phyloP scores from a whole-genome alignment of 106 monocot species.

The Dendrobium catenatum region DNA sequence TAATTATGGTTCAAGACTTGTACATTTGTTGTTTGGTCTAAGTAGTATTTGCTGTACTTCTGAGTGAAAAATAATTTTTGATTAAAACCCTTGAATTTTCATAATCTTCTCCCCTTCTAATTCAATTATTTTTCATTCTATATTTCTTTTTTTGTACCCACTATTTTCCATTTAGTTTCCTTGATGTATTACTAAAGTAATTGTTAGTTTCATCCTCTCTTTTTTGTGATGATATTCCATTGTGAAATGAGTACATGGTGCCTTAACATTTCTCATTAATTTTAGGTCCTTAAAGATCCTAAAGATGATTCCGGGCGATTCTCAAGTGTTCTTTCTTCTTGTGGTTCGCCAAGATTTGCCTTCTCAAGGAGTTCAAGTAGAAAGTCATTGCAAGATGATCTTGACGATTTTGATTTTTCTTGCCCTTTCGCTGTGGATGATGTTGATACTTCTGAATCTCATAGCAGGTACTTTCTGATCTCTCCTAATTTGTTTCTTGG shows the following conservation, averaged over 20 bases:
- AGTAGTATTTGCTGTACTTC: background rate
- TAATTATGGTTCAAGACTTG: no score
- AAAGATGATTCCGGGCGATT: conserved; percentile 87
- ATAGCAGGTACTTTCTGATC: conserved; percentile 44
- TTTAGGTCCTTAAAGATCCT: conserved; percentile 55
- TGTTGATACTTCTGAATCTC: conserved; percentile 69
- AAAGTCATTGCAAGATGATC: conserved; percentile 72
- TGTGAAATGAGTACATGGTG: background rate
- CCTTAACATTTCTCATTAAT: background rate
- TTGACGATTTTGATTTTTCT: conserved; percentile 65
- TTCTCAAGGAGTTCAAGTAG: conserved; percentile 85
- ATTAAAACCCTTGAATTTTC: background rate
- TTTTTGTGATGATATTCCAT: background rate
- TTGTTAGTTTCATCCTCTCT: background rate
- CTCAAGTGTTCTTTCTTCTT: conserved; percentile 58
- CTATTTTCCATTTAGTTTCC: background rate
- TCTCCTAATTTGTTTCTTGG: background rate
- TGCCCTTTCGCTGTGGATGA: conserved; percentile 95
- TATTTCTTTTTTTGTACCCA: background rate
- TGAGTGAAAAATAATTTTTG: background rate
- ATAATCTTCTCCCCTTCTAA: background rate
- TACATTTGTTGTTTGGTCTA: no score
- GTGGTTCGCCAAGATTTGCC: conserved; percentile 59
- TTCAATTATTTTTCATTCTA: background rate
- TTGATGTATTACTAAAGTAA: background rate